Percentiles rank a stretch among this genome's conserved stretches.
Conservation (phyloP, 441 rosid genomes). For the Francoa sonchifolia region DNA sequence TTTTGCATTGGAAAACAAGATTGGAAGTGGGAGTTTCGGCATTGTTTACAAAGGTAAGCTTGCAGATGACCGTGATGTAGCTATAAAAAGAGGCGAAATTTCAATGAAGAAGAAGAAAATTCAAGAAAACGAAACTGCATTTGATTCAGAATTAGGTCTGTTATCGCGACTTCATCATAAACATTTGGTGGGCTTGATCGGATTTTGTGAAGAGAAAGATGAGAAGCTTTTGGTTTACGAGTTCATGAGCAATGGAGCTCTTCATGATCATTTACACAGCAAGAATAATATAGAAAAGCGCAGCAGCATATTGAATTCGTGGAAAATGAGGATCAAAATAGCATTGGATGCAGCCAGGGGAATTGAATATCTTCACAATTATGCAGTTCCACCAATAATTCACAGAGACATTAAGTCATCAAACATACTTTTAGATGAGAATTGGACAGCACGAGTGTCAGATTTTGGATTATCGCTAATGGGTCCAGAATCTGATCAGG, state of each 20-base stretch:
- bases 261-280: constrained; percentile 65
- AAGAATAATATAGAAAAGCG: constrained; percentile 34
- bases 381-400: constrained; percentile 80
- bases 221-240: constrained; percentile 79
- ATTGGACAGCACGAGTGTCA: constrained; percentile 75
- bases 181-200: constrained; percentile 72
- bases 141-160: constrained; percentile 65
- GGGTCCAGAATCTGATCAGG: constrained; percentile 49
- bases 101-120: constrained; percentile 34
- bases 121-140: constrained; percentile 80
- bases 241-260: constrained; percentile 79
- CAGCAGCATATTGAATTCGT: constrained; percentile 47
- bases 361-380: constrained; percentile 77
- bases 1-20: constrained; percentile 56
- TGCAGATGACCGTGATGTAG: constrained; percentile 63
- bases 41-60: constrained; percentile 58
- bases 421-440: constrained; percentile 54
- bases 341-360: constrained; percentile 86
- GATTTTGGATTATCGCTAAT: constrained; percentile 77
- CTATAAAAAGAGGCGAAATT: constrained; percentile 66
- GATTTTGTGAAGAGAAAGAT: constrained; percentile 71
- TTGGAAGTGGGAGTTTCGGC: constrained; percentile 82
- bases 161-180: constrained; percentile 78
- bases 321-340: constrained; percentile 77
- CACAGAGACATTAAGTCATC: constrained; percentile 94